Evolutionary conservation across 768 basidiomycete species (phyloP).

Genomic region (Pisolithus orientalis): DNA sequence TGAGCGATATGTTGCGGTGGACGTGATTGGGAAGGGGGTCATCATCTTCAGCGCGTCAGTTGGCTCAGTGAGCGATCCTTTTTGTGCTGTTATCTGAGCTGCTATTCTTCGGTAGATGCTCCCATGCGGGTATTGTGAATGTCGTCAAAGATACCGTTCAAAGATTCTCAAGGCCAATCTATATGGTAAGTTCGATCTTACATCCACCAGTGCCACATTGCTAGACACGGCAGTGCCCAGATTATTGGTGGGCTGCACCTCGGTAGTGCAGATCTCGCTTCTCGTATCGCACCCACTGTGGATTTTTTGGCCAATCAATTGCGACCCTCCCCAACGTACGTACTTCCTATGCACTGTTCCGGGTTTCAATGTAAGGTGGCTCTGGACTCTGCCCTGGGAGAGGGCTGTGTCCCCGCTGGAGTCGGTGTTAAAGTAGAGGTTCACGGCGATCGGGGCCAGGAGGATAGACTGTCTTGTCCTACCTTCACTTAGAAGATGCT

Average conservation of each 20-base stretch:
- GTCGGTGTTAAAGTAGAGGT: constrained; percentile 64
- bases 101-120: constrained; percentile 35
- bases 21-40: constrained; percentile 77
- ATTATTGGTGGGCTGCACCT: constrained; percentile 80
- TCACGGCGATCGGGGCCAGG: constrained; percentile 38
- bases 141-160: constrained; percentile 66
- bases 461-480: constrained; percentile 25
- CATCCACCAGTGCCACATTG: neutral
- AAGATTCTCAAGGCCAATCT: constrained; percentile 59
- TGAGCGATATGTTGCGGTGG: constrained; percentile 71
- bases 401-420: constrained; percentile 73
- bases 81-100: neutral
- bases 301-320: constrained; percentile 60
- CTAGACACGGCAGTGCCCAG: constrained; percentile 29
- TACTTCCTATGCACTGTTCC: constrained; percentile 83
- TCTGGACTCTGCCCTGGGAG: constrained; percentile 61
- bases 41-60: constrained; percentile 81
- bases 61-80: neutral
- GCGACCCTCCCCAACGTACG: constrained; percentile 55
- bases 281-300: constrained; percentile 64
- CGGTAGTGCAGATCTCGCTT: constrained; percentile 58
- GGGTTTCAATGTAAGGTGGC: constrained; percentile 75
- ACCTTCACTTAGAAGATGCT: constrained; percentile 7
- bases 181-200: constrained; percentile 48
- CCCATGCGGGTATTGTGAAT: constrained; percentile 83